Base-by-base conservation (phyloP, 2,329 filamentous ascomycete species). In the Aureobasidium sp. region DNA sequence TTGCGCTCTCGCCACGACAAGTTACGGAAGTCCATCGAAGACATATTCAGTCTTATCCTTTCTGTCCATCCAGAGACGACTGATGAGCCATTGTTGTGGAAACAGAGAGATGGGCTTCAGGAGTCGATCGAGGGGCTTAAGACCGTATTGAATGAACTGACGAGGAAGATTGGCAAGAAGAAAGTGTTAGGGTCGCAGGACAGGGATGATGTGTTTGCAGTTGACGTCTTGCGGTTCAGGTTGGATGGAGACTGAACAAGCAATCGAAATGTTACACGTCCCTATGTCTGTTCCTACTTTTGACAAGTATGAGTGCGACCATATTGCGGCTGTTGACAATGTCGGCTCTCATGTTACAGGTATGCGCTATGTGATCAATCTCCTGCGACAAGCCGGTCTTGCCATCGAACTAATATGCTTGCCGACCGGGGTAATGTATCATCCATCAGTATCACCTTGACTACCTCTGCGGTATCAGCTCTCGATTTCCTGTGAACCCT, bases 1-100 rank as follows among this genome's bases (percentile, higher is more conserved):
- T 44, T 74, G 13, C 66, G 68, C 37, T 62, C 64, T 25, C 69
- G 68, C 50, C 71, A 74, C 32, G 61, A 65, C 21, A 68, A 65
- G 30, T 21, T 71, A 5, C 63, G 64, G 7, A 21, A 27, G 10
- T 64, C 62, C 1, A 25, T 74, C n/a, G 68, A 71, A 45, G 58
- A 65, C 1, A 64, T 70, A 1, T 66, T 72, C 11, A 58, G 62
- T 2, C 36, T 63, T 10, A 62, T 73, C 10, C 64, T 74, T 25
- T 14, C 5, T 10, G 58, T 49, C 3, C 34, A 25, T 0, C 1
- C 9, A 0, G 36, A 16, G 16, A 7, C 3, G 1, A 1, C 7
- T 10, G 16, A 32, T 11, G 27, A 49, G 21, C 4, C 9, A 2
- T 2, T 14, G 45, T 11, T 45, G 1, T 59, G 57, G 57, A 16